Conservation (phyloP, 345 rosid genomes). For the Noccaea caerulescens region DNA sequence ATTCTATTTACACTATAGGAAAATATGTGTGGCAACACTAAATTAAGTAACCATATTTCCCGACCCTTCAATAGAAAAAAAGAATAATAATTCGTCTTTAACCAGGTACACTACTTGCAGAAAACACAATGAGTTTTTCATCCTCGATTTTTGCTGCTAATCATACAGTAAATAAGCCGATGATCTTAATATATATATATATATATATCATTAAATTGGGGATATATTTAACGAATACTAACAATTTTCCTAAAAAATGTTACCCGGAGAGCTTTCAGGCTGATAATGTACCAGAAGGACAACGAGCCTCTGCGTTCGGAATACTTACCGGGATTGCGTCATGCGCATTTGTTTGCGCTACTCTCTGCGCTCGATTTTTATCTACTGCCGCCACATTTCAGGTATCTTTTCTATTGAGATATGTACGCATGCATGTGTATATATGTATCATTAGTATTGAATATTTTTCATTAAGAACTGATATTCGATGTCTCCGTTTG, state of each 20-base stretch:
- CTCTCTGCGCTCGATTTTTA: constrained; percentile 74
- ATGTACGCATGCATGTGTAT: neutral
- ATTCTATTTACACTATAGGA: no score
- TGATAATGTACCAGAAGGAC: constrained; percentile 65
- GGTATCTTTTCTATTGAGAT: constrained; percentile 43
- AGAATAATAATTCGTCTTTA: no score
- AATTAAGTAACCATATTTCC: no score
- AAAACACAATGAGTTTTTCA: no score
- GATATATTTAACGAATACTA: no score
- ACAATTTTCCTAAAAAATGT: neutral
- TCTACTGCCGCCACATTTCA: constrained; percentile 75
- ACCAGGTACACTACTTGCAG: no score
- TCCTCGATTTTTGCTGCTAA: no score
- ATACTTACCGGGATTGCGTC: constrained; percentile 77
- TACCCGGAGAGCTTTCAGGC: constrained; percentile 51
- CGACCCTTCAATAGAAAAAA: no score
- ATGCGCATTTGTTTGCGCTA: constrained; percentile 79
- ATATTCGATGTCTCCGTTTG: neutral
- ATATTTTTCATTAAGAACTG: neutral
- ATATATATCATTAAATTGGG: no score
- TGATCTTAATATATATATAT: no score
- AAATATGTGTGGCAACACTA: no score
- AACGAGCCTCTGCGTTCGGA: constrained; percentile 73
- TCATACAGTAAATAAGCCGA: no score
- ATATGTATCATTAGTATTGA: neutral